phyloP scores from a whole-genome alignment of 352 stramenopile species.

The Phytophthora brassicae region DNA sequence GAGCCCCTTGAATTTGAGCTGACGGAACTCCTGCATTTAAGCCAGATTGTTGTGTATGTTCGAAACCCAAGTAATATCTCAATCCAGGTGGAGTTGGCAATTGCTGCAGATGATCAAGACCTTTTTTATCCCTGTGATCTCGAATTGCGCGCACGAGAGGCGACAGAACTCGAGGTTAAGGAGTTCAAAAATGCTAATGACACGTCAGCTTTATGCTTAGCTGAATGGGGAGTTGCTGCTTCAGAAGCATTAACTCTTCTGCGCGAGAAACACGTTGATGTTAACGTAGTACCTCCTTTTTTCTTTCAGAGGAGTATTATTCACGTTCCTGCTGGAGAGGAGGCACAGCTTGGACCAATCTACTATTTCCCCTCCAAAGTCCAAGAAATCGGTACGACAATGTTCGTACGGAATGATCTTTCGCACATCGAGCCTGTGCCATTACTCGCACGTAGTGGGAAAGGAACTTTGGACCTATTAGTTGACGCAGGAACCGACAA shows the following conservation, averaged over 20 bases:
- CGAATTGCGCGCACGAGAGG: not conserved
- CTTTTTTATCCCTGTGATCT: constrained; percentile 55
- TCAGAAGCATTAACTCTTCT: constrained; percentile 6
- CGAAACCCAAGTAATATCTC: constrained; percentile 52
- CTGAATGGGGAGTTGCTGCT: constrained; percentile 37
- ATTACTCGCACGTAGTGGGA: constrained; percentile 43
- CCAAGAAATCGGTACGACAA: constrained; percentile 25
- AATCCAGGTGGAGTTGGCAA: constrained; percentile 52
- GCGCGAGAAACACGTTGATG: constrained; percentile 5
- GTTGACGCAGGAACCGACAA: constrained; percentile 1
- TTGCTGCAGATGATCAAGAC: constrained; percentile 32
- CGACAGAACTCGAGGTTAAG: not conserved
- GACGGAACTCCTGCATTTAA: constrained; percentile 40
- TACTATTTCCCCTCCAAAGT: constrained; percentile 58
- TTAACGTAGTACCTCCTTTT: constrained; percentile 32
- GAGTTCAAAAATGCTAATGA: constrained; percentile 1
- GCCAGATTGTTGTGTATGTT: constrained; percentile 34
- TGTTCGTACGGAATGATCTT: constrained; percentile 69
- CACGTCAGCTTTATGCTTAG: constrained; percentile 35
- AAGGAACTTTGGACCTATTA: constrained; percentile 34
- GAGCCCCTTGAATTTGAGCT: constrained; percentile 32
- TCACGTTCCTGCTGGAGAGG: constrained; percentile 25
- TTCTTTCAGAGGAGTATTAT: constrained; percentile 34
- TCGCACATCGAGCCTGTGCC: constrained; percentile 59
- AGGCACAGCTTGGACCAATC: constrained; percentile 49